A percentile compares a stretch with the other conserved stretches of the same genome.
Evolutionary conservation across 495 filamentous ascomycete genomes (phyloP).

Genomic region (Mytilinidion resinicola): DNA sequence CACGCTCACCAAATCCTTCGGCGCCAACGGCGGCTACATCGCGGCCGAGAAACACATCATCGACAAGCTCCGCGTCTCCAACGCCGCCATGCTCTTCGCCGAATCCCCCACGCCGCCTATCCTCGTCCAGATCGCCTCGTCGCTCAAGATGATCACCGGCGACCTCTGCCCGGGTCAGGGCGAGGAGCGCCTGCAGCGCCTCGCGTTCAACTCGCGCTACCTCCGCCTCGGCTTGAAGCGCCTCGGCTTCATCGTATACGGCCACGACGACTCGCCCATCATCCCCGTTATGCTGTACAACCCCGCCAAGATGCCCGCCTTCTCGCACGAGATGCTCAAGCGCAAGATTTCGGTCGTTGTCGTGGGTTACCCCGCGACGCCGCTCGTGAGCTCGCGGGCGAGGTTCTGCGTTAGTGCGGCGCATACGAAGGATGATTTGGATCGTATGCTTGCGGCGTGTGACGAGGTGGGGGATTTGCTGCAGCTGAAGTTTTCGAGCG

Average conservation of each 20-base stretch:
- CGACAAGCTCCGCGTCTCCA: constrained; percentile 77
- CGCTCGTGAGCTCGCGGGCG: constrained; percentile 85
- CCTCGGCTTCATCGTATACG: constrained; percentile 92
- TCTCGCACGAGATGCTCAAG: constrained; percentile 95
- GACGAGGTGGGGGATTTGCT: constrained; percentile 88
- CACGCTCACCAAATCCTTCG: constrained; percentile 95
- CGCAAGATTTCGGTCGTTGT: constrained; percentile 98
- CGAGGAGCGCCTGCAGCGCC: constrained; percentile 88
- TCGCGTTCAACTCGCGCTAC: constrained; percentile 98
- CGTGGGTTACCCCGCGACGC: constrained; percentile 96
- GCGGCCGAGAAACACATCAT: constrained; percentile 87
- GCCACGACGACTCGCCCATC: constrained; percentile 96
- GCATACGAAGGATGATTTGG: constrained; percentile 96
- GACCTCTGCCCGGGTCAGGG: constrained; percentile 86
- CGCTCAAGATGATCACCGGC: constrained; percentile 80
- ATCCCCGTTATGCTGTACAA: constrained; percentile 91
- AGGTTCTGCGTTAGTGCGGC: constrained; percentile 93
- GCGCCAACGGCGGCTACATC: constrained; percentile 95
- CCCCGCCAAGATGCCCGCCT: constrained; percentile 94
- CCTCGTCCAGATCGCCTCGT: constrained; percentile 77
- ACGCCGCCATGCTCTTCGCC: constrained; percentile 80
- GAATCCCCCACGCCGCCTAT: constrained; percentile 84
- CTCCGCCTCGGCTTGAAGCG: constrained; percentile 94
- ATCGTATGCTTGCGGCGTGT: constrained; percentile 81
- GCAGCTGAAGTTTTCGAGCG: constrained; percentile 92